Evolutionary conservation across 257 asterid species (phyloP), one percentile per base, ranked within the genome.

Genomic region (Nicotiana tomentosiformis): DNA sequence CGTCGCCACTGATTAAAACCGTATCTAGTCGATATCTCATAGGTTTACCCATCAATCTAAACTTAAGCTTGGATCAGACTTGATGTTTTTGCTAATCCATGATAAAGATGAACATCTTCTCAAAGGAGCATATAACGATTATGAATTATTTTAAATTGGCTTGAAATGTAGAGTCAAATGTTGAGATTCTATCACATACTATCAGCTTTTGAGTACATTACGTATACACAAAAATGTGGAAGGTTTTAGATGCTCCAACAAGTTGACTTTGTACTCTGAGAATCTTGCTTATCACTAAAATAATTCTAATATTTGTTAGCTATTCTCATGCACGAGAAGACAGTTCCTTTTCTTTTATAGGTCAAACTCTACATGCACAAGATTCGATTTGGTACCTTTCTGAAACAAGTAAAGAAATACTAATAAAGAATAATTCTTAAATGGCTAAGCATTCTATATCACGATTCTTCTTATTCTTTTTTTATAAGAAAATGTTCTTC

Each of bases 321-420:
- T 37, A 69, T 30, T 70, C 60, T 43, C n/a, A 70, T 70, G 37
- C 60, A 70, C 60, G 60, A 70, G 58, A 9, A 8, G 57, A 20
- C 37, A 20, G 3, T 70, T 3, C 5, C 20, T 20, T 43, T 30
- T 5, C 15, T 53, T 12, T 53, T 16, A 12, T 23, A 17, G 58
- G 65, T 81, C 68, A 51, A 70, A 51, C 57, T 65, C 80, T n/a
- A 37, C 39, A 46, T 62, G 39, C 72, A 49, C 84, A 82, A 74
- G 79, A 74, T 74, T 23, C 62, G 39, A 49, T 49, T 74, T 74
- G 17, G 14, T 49, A 14, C 62, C 62, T 74, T 49, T 49, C 11
- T 20, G 6, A 70, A 43, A 70, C 7, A 49, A 26, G 30, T 74
- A 23, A 9, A 12, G 39, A 23, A 70, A 46, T 72, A 49, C 23